A percentile compares a stretch with the other conserved stretches of the same genome.
These are phyloP conservation scores for Schizochytrium sp. DNA, from an alignment of 108 stramenopile genomes.

Conservation along the genomic window DNA sequence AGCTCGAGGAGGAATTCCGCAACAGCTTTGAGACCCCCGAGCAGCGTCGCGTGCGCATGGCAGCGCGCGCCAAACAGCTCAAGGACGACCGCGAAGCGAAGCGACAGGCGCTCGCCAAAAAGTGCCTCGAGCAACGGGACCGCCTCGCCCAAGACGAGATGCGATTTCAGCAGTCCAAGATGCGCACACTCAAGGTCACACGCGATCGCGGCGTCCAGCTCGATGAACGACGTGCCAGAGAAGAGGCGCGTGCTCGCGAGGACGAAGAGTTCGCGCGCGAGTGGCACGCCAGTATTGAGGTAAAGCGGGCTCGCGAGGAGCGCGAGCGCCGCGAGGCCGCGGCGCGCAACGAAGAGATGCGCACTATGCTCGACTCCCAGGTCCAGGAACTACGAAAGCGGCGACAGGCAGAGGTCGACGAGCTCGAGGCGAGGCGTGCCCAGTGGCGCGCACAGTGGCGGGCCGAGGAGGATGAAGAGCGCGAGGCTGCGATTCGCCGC, in stretches of 20 bases:
- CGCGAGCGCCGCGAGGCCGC: neutral
- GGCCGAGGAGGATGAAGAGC: neutral
- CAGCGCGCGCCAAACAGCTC: neutral
- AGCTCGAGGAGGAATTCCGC: neutral
- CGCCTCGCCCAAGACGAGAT: neutral
- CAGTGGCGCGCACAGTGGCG: neutral
- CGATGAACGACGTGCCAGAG: neutral
- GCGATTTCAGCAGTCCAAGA: neutral
- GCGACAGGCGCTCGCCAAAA: neutral
- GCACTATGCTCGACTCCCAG: neutral
- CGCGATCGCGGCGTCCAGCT: neutral
- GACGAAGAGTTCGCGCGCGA: neutral
- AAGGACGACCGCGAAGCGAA: neutral
- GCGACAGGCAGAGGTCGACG: neutral
- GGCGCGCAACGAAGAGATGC: neutral
- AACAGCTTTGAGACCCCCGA: neutral
- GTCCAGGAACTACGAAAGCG: neutral
- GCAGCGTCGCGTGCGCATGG: neutral
- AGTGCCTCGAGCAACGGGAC: neutral
- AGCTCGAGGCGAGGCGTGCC: neutral
- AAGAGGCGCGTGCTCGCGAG: neutral
- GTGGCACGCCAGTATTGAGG: neutral
- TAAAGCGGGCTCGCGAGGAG: neutral
- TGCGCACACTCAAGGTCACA: neutral
- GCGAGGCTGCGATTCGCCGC: neutral